Base-by-base conservation (phyloP, 176 grass and related monocot species). In the Carex pumila region DNA sequence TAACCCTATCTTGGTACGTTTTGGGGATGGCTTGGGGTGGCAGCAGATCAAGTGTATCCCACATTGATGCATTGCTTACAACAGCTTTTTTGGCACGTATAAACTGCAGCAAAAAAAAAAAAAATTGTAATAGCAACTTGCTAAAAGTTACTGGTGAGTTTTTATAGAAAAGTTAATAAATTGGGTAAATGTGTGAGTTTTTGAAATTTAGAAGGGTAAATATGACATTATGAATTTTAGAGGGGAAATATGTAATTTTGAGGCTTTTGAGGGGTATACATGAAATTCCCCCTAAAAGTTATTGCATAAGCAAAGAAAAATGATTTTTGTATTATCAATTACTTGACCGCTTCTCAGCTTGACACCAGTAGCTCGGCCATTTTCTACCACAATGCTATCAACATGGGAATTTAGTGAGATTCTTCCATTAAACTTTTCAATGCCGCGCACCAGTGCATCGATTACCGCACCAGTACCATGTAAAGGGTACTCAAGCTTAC, bases 41-140 rank as follows among this genome's bases (percentile, higher is more conserved):
- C 39, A 99, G 77, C 57, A 99, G 78, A 87, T 93, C 77, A 84
- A 95, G 84, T 71, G 96, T 99, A 81, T 99, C 91, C 93, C 96
- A 92, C 93, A 99, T 93, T 57, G 96, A 99, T 32, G 91, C 93
- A 84, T 95, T 95, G 77, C 91, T 95, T 76, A 95, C 91, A 70
- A 95, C 91, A 11, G 93, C 96, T 81, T 99, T 99, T 77, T 92
- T 99, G 82, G 96, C 96, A 81, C 88, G 87, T 21, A 99, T 84
- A 79, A 93, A 89, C 93, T 95, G 85, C 88, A 87, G 57, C 67
- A 12, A 63, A 67, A 18, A 4, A 18, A 41, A 45, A 45, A 12
- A 50, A 12, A 29, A 30, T 82, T 67, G 19, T 39, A 43, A 45
- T 47, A 81, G 4, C 32, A 82, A 65, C 15, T 50, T 50, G 8